Percentiles rank a stretch among this genome's conserved stretches.
Evolutionary conservation across 306 rosid species (phyloP).

Genomic region (Hylodesmum podocarpum): DNA sequence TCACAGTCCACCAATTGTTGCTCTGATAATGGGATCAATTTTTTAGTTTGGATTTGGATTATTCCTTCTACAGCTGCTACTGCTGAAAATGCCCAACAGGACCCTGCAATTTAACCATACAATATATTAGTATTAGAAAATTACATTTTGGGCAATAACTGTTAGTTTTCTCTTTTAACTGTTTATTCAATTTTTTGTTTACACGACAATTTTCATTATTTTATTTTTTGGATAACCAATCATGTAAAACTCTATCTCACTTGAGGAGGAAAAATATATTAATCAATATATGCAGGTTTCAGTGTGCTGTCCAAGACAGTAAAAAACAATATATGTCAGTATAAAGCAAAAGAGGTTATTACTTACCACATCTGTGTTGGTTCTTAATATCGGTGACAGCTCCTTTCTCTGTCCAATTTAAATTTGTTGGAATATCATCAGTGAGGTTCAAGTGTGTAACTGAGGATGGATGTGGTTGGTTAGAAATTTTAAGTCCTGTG

Average conservation of each 20-base stretch:
- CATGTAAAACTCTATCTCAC: too few species aligned
- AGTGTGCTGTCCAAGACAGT: too few species aligned
- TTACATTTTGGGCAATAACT: too few species aligned
- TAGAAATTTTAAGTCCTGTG: slow-evolving; percentile 24
- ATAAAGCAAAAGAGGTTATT: background rate
- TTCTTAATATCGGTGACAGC: slow-evolving; percentile 39
- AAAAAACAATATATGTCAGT: too few species aligned
- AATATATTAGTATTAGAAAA: too few species aligned
- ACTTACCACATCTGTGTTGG: slow-evolving; percentile 40
- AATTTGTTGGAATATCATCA: slow-evolving; percentile 5
- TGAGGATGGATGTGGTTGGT: background rate
- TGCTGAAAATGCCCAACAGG: slow-evolving; percentile 46
- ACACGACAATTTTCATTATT: too few species aligned
- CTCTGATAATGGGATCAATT: slow-evolving; percentile 30
- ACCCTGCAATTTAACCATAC: too few species aligned
- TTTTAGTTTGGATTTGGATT: slow-evolving; percentile 1
- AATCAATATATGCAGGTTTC: too few species aligned
- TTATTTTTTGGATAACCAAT: too few species aligned
- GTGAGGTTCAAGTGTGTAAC: background rate
- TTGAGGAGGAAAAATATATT: too few species aligned
- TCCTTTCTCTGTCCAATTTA: slow-evolving; percentile 42
- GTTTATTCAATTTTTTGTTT: too few species aligned
- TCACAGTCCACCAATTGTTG: slow-evolving; percentile 44
- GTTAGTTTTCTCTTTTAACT: too few species aligned
- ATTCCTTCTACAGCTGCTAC: slow-evolving; percentile 47